Percentiles rank a stretch among this genome's conserved stretches.
These are phyloP conservation scores for Vanilla planifolia DNA, from an alignment of 106 monocot species.

Conservation along the genomic window DNA sequence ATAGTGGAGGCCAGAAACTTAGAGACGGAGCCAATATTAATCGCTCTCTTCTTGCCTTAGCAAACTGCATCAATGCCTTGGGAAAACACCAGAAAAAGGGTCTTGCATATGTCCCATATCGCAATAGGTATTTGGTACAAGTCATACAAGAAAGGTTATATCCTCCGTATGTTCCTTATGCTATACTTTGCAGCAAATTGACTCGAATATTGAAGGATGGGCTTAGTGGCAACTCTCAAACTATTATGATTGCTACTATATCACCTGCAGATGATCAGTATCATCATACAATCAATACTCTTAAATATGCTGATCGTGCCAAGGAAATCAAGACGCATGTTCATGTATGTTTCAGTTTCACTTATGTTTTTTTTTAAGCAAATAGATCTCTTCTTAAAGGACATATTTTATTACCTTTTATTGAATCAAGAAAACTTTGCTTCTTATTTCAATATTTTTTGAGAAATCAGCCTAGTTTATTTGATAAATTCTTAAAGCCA, in stretches of 20 bases:
- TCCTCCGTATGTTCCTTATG: not conserved
- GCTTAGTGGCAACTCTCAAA: conserved; percentile 93
- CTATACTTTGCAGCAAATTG: conserved; percentile 55
- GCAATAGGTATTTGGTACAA: conserved; percentile 64
- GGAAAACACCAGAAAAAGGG: conserved; percentile 98
- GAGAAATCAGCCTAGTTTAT: too few species aligned
- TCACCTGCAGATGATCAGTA: conserved; percentile 95
- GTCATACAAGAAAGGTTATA: not conserved
- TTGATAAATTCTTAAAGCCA: too few species aligned
- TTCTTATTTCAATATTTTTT: too few species aligned
- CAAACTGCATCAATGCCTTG: conserved; percentile 98
- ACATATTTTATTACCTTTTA: too few species aligned
- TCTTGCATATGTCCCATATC: conserved; percentile 98
- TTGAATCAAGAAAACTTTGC: too few species aligned
- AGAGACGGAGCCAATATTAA: conserved; percentile 99
- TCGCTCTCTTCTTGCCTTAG: conserved; percentile 90
- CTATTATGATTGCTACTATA: conserved; percentile 96
- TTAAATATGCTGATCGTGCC: conserved; percentile 98
- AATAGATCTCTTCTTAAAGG: not conserved
- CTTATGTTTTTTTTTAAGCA: conserved; percentile 1
- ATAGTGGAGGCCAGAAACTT: conserved; percentile 84
- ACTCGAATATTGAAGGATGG: conserved; percentile 98
- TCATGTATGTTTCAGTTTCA: conserved; percentile 46
- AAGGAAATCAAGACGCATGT: conserved; percentile 99
- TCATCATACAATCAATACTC: conserved; percentile 90